A percentile compares a stretch with the other conserved stretches of the same genome.
Conservation (phyloP, 164 flowering plant species). For the Sextonia rubra region DNA sequence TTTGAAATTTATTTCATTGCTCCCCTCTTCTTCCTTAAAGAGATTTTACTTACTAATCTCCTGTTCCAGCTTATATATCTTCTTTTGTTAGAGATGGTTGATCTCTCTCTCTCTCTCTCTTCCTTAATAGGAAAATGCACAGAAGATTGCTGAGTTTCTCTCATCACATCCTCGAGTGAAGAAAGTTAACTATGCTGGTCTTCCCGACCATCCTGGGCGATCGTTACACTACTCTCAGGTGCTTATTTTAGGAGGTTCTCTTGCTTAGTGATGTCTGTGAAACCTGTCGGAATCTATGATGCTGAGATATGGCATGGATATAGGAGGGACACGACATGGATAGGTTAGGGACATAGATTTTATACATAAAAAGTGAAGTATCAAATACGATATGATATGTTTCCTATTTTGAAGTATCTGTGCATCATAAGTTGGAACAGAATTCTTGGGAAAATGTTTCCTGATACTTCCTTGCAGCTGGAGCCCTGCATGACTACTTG, state of each 20-base stretch:
- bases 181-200: slow-evolving; percentile 91
- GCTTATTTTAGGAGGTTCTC: not conserved
- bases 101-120: not conserved
- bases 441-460: too few relatives aligned
- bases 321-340: too few relatives aligned
- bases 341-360: too few relatives aligned
- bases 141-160: slow-evolving; percentile 90
- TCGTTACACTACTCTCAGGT: slow-evolving; percentile 94
- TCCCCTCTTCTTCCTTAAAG: not conserved
- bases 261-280: not conserved
- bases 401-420: too few relatives aligned
- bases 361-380: too few relatives aligned
- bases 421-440: too few relatives aligned
- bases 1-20: not conserved
- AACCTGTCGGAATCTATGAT: too few relatives aligned
- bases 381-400: too few relatives aligned
- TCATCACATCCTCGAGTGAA: slow-evolving; percentile 75
- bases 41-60: not conserved
- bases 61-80: not conserved
- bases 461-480: not conserved
- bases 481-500: not conserved
- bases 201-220: slow-evolving; percentile 81
- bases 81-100: not conserved
- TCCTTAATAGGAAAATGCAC: slow-evolving; percentile 76
- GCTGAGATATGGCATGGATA: too few relatives aligned